phyloP scores from a whole-genome alignment of 2,329 filamentous ascomycete species.

The Fusarium sp. region DNA sequence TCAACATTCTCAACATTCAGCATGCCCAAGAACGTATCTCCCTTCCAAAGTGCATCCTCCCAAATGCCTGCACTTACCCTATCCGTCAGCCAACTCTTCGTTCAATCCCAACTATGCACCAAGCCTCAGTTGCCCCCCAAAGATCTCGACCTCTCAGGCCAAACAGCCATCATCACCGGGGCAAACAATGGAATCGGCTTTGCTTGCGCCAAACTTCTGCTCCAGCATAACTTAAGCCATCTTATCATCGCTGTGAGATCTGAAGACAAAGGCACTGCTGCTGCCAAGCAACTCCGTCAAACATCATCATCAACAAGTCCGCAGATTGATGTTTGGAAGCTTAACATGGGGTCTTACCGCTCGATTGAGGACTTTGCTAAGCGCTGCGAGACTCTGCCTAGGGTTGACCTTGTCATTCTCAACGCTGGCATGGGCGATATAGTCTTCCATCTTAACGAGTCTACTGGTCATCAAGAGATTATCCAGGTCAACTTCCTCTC shows the following conservation, averaged over 20 bases:
- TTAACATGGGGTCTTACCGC: background rate
- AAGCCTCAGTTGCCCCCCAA: background rate
- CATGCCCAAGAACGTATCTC: background rate
- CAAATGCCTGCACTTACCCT: background rate
- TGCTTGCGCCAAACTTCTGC: background rate
- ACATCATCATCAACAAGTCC: rapidly evolving
- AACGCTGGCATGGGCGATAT: background rate
- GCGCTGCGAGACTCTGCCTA: background rate
- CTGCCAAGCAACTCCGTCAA: background rate
- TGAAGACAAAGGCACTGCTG: background rate
- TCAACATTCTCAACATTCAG: rapidly evolving
- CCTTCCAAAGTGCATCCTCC: background rate
- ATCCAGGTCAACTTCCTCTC: constrained; percentile 11
- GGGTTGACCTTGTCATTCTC: background rate
- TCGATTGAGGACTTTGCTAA: background rate
- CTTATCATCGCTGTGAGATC: background rate
- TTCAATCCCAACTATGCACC: background rate
- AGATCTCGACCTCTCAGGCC: background rate
- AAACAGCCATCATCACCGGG: background rate
- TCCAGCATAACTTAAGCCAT: background rate
- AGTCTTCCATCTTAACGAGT: background rate
- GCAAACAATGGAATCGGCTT: constrained; percentile 1
- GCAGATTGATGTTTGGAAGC: background rate
- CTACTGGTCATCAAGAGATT: background rate
- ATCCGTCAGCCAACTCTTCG: background rate